Conservation (phyloP, 176 grass and related monocot species). For the Aegilops tauschii region DNA sequence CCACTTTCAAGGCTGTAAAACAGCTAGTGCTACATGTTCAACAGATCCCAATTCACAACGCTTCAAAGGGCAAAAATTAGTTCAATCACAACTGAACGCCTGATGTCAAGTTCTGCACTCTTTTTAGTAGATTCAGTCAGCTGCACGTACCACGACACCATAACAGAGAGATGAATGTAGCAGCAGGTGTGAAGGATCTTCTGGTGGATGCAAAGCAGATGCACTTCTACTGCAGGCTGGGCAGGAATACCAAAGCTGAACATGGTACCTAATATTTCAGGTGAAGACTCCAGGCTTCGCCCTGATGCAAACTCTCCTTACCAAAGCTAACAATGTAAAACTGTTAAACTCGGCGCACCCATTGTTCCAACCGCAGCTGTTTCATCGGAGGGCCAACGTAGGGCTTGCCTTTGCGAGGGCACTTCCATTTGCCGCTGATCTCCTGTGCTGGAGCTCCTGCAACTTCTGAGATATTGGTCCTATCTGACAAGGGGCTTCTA, state of each 20-base stretch:
- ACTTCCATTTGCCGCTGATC: conserved; percentile 53
- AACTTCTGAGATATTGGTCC: conserved; percentile 35
- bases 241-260: background rate
- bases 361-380: conserved; percentile 58
- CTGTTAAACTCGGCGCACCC: conserved; percentile 42
- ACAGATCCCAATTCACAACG: background rate
- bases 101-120: background rate
- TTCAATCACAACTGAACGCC: background rate
- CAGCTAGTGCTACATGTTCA: background rate
- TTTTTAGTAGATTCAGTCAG: background rate
- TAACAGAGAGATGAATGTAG: background rate
- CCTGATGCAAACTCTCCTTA: background rate
- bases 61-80: background rate
- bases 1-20: background rate
- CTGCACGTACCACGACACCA: background rate
- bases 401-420: conserved; percentile 57
- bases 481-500: conserved; percentile 45
- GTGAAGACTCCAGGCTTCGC: background rate
- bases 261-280: background rate
- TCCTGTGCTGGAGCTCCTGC: background rate
- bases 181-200: background rate
- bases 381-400: conserved; percentile 57
- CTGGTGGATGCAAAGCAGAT: background rate
- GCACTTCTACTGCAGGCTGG: background rate
- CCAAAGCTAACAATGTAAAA: background rate